Evolutionary conservation across 1,139 yeast genomes (phyloP), one percentile per base, ranked within the genome.

Genomic region (Blastobotrys persicus): DNA sequence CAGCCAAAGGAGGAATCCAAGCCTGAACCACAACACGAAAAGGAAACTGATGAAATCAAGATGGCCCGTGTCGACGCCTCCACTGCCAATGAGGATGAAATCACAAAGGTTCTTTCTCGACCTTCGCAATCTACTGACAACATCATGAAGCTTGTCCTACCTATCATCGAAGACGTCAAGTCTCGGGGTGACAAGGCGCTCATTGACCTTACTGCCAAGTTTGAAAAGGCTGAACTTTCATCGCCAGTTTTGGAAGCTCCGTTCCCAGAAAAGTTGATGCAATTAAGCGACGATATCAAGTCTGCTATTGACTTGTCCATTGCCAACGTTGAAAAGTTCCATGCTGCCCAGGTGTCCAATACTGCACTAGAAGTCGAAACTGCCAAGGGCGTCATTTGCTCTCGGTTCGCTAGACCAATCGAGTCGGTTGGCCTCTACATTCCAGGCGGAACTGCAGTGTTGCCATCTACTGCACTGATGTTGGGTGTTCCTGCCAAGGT

Each of bases 401-500:
- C 96, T 6, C 80, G 99, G 63, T 92, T 92, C 69, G 87, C 98
- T 12, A 83, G 96, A 62, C 95, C 98, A 6, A 89, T 92, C 60
- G 95, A 88, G 63, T 83, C 81, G 52, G 98, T 92, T 46, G 99
- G 98, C 52, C 78, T 94, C 54, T 92, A 92, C 66, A 88, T 92
- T 51, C 98, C 99, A 46, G 99, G 99, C 59, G 99, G 99, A 59
- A 89, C 98, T 45, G 99, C 99, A 1, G 94, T 94, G 28, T 77
- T 92, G 57, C 99, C 99, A 34, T 91, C 98, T 12, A 92, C 99
- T 16, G 95, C 98, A 11, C 79, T 92, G 73, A 92, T 92, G 97
- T 78, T 92, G 62, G 98, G 98, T 62, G 97, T 92, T 37, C 98
- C 98, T n/a, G 98, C 98, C 14, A 81, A 84, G 69, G 99, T 92